phyloP scores from a whole-genome alignment of 2,329 filamentous ascomycete species.

The Neonectria neomacrospora region DNA sequence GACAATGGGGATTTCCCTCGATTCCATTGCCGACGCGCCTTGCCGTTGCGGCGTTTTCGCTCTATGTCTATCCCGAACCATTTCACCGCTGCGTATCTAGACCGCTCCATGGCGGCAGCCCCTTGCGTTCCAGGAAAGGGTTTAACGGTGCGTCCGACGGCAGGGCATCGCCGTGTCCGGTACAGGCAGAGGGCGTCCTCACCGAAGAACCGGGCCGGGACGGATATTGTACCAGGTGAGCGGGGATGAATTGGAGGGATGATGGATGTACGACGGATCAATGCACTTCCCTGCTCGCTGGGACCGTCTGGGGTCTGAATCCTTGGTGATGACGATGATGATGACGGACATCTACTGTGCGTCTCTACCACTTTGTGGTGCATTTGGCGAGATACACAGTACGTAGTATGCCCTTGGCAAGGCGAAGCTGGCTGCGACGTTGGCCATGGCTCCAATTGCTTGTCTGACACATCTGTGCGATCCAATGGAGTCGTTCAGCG shows the following conservation, averaged over 20 bases:
- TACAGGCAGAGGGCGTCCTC: background rate
- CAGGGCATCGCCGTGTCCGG: slow-evolving; percentile 1
- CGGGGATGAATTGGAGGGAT: slow-evolving; percentile 13
- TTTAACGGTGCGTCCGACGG: slow-evolving; percentile 11
- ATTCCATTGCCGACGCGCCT: background rate
- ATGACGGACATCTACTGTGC: slow-evolving; percentile 8
- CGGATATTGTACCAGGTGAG: slow-evolving; percentile 3
- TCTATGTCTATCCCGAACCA: background rate
- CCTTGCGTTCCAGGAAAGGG: background rate
- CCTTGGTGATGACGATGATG: slow-evolving; percentile 21
- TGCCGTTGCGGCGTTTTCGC: background rate
- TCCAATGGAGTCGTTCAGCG: slow-evolving; percentile 12
- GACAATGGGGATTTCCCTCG: slow-evolving; percentile 1
- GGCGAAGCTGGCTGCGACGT: background rate
- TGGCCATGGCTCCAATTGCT: background rate
- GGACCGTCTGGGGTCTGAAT: slow-evolving; percentile 11
- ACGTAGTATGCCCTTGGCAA: slow-evolving; percentile 4
- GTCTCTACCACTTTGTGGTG: background rate
- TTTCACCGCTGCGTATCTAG: background rate
- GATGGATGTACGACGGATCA: slow-evolving; percentile 14
- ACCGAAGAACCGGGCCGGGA: slow-evolving; percentile 13
- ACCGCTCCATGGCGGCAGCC: slow-evolving; percentile 1
- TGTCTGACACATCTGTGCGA: slow-evolving; percentile 10
- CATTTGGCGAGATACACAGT: slow-evolving; percentile 2
- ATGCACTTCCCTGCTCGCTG: slow-evolving; percentile 6